Base-by-base conservation (phyloP, 179 eudicot species). In the Vitellaria paradoxa region DNA sequence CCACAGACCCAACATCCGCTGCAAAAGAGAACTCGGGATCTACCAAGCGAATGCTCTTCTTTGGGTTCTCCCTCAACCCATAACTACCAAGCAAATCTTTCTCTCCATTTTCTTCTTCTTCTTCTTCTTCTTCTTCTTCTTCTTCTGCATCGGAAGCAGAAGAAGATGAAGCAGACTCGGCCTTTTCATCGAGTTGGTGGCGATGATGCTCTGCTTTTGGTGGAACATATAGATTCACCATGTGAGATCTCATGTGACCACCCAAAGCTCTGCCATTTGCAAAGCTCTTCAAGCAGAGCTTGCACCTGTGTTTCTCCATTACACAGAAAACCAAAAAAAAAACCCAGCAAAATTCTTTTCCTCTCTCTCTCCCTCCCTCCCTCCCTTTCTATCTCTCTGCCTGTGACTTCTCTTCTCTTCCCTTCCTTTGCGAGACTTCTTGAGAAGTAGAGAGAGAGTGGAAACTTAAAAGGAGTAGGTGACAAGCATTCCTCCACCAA, bases 221-320 rank as follows among this genome's bases (percentile, higher is more conserved):
- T 6, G 73, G 55, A 42, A 68, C 62, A 63, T 79, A 68, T 0
- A 80, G 81, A 77, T 83, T 87, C 84, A 86, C 60, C 88, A 87
- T 84, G 76, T 93, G 98, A 62, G 93, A 92, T 82, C 91, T 90
- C 98, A 93, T 93, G 75, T 93, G 97, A 7, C 94, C 97, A n/a
- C 97, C 97, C 49, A 93, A 81, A 57, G 97, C 94, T 86, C 89
- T 88, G 7, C 97, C 97, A 80, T 90, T 92, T 1, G 76, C 70
- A 50, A 93, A 93, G 77, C 67, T 87, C 55, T 84, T 85, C 57
- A n/a, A 79, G 74, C 95, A 93, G 68, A 90, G 88, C 72, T 89
- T 92, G 77, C 97, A 93, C 66, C 75, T 87, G 53, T 87, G 88
- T 9, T 68, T 88, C 88, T 92, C 92, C 93, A 85, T 82, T 56